These are phyloP conservation scores for Flaveria brownii DNA, from an alignment of 129 eudicot genomes.

Conservation along the genomic window DNA sequence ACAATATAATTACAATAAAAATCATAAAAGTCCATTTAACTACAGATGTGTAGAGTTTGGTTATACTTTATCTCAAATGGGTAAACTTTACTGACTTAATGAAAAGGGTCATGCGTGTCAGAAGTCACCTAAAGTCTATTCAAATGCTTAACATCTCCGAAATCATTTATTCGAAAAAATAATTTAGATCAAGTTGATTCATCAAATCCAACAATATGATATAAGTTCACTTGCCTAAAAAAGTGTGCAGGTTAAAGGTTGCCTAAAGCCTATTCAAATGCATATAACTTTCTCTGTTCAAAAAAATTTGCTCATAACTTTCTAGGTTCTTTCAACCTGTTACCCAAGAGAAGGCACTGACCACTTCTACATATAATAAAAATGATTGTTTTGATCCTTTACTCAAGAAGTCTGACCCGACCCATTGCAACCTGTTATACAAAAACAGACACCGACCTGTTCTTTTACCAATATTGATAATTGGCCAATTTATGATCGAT, in stretches of 20 bases:
- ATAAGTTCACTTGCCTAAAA: neutral
- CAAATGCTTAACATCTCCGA: constrained; percentile 4
- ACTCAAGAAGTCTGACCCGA: neutral
- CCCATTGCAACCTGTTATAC: neutral
- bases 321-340: neutral
- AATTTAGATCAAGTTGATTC: neutral
- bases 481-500: neutral
- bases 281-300: neutral
- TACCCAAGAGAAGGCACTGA: neutral
- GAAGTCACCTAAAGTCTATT: constrained; percentile 5
- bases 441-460: neutral
- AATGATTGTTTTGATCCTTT: neutral
- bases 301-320: neutral
- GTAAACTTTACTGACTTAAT: neutral
- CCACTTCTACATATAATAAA: neutral
- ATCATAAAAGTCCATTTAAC: neutral
- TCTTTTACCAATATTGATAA: neutral
- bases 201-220: neutral
- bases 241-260: neutral
- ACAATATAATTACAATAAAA: constrained; percentile 1
- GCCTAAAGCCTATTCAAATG: neutral
- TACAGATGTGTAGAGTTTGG: neutral
- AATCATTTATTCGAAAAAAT: neutral
- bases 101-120: neutral
- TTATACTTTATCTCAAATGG: neutral